Evolutionary conservation across 805 yeast species (phyloP).

Genomic region (Yarrowia sp.): DNA sequence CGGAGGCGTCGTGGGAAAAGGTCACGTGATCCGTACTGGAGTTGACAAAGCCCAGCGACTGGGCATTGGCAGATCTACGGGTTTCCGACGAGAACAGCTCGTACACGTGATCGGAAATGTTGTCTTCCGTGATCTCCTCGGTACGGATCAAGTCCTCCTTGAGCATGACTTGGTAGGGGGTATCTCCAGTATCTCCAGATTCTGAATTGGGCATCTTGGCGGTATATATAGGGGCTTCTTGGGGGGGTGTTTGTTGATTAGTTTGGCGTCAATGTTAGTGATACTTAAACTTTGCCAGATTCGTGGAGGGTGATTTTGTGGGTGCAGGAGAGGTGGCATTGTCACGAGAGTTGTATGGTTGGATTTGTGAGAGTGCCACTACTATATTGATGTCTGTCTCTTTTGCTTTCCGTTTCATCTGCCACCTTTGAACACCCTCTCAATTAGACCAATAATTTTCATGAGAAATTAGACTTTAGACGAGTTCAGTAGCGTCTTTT

Average conservation of each 20-base stretch:
- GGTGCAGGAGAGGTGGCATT: background rate
- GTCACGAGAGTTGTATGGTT: background rate
- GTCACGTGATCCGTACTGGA: conserved; percentile 14
- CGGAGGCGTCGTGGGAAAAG: conserved; percentile 19
- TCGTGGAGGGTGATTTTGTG: too few species aligned
- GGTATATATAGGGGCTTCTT: conserved; percentile 7
- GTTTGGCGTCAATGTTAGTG: conserved; percentile 12
- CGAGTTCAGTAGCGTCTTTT: background rate
- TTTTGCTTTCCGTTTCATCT: background rate
- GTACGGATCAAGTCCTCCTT: conserved; percentile 22
- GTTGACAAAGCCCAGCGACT: conserved; percentile 21
- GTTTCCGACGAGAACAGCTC: conserved; percentile 13
- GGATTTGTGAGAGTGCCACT: background rate
- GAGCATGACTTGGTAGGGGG: conserved; percentile 12
- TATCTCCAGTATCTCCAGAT: conserved; percentile 33
- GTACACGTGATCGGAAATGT: conserved; percentile 25
- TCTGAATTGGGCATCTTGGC: background rate
- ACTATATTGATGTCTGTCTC: background rate
- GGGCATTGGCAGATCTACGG: background rate
- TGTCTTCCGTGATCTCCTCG: conserved; percentile 12
- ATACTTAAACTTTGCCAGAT: too few species aligned
- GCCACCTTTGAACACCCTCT: background rate
- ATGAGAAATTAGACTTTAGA: conserved; percentile 2
- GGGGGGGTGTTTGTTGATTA: background rate
- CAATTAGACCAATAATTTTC: conserved; percentile 3